phyloP scores from a whole-genome alignment of 257 asterid species.

The Voacanga thouarsii region DNA sequence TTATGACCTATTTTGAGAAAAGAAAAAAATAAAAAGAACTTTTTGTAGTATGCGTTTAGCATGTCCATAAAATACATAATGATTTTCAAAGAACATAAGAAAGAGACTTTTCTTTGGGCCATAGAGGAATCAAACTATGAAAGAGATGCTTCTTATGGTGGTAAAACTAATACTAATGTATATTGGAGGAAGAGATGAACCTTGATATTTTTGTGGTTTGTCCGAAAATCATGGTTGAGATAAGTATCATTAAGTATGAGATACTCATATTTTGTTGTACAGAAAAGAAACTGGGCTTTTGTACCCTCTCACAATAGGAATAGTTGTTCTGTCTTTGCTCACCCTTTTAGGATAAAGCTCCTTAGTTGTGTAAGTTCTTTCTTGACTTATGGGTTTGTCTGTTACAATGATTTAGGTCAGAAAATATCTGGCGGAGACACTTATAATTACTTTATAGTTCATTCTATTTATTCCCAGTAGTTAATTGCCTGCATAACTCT shows the following conservation, averaged over 20 bases:
- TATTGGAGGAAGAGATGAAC: background rate
- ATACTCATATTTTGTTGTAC: background rate
- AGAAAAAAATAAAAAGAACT: background rate
- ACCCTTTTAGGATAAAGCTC: background rate
- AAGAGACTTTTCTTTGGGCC: background rate
- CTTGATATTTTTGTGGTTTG: background rate
- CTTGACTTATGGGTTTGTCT: background rate
- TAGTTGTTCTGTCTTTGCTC: background rate
- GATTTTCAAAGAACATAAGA: background rate
- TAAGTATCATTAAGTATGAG: background rate
- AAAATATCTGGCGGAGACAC: too few relatives aligned
- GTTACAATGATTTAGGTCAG: background rate
- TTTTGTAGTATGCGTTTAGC: background rate
- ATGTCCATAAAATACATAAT: background rate
- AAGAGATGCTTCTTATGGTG: background rate
- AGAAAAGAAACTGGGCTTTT: background rate
- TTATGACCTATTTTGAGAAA: background rate
- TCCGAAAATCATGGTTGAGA: background rate
- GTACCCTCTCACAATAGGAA: background rate
- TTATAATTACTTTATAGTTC: background rate
- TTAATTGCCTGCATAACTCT: background rate
- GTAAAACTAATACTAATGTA: background rate
- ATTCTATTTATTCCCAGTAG: background rate
- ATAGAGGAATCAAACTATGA: background rate
- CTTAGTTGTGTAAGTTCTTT: background rate